phyloP scores from a whole-genome alignment of 169 alveolate genomes.

The Toxoplasma gondii region DNA sequence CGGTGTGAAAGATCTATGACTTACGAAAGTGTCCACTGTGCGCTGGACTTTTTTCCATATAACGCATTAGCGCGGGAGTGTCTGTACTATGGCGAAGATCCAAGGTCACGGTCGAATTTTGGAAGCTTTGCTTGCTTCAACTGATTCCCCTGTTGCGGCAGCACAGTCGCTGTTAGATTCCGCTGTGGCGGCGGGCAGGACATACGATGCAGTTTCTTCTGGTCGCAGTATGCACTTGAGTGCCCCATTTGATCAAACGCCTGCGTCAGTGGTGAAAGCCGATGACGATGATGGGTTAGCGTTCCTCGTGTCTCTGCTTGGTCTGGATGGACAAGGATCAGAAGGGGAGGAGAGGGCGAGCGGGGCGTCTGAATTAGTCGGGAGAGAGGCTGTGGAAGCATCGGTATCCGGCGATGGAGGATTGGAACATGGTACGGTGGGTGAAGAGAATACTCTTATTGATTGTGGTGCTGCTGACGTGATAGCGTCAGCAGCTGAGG shows the following conservation, averaged over 20 bases:
- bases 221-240: background rate
- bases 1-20: too few relatives aligned
- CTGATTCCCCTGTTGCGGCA: background rate
- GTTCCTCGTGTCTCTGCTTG: constrained; percentile 6
- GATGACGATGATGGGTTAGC: background rate
- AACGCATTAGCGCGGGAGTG: background rate
- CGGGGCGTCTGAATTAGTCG: background rate
- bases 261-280: background rate
- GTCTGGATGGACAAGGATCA: background rate
- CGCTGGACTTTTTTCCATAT: background rate
- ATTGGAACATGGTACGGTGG: background rate
- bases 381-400: background rate
- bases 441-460: background rate
- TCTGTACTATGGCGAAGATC: background rate
- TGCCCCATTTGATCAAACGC: background rate
- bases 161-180: constrained; percentile 1
- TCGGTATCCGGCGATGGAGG: background rate
- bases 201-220: background rate
- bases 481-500: background rate
- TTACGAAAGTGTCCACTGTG: background rate
- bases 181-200: background rate
- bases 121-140: background rate
- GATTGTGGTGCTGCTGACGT: background rate
- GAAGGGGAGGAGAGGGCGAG: background rate
- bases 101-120: background rate